Percentiles rank a stretch among this genome's conserved stretches.
phyloP scores from a whole-genome alignment of 176 grass and related monocot genomes.

The Calamus simplicifolius region DNA sequence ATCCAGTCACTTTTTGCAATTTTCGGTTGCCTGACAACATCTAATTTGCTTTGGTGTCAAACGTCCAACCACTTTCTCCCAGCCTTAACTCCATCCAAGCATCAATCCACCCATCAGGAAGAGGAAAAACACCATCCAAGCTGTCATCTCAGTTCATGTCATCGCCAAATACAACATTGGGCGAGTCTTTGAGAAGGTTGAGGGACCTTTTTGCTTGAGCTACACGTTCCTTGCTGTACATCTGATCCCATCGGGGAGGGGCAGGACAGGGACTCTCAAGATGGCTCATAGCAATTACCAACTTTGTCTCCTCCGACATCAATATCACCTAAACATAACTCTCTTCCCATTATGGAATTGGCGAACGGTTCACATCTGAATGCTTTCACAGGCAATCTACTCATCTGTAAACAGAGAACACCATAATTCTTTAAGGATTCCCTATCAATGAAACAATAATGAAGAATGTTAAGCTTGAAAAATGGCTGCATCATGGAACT shows the following conservation, averaged over 20 bases:
- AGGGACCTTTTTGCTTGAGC: too few relatives aligned
- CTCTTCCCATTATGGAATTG: too few relatives aligned
- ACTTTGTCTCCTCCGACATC: too few relatives aligned
- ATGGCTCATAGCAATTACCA: too few relatives aligned
- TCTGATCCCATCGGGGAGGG: too few relatives aligned
- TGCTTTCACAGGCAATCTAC: too few relatives aligned
- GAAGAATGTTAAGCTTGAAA: not conserved
- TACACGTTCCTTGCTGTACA: too few relatives aligned
- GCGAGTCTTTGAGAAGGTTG: too few relatives aligned
- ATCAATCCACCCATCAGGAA: constrained; percentile 55
- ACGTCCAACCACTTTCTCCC: constrained; percentile 65
- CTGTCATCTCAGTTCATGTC: constrained; percentile 97
- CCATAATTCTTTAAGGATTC: not conserved
- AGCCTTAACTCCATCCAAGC: constrained; percentile 58
- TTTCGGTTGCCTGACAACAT: constrained; percentile 65
- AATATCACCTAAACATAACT: too few relatives aligned
- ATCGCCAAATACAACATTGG: constrained; percentile 58
- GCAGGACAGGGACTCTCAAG: too few relatives aligned
- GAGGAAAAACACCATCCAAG: constrained; percentile 55
- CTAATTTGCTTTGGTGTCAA: constrained; percentile 56
- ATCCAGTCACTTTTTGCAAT: constrained; percentile 66
- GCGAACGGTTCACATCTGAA: too few relatives aligned
- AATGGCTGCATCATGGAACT: too few relatives aligned
- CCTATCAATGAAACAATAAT: not conserved
- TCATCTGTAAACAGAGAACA: constrained; percentile 44